phyloP scores from a whole-genome alignment of 768 basidiomycete species.

The Lactarius quietus region DNA sequence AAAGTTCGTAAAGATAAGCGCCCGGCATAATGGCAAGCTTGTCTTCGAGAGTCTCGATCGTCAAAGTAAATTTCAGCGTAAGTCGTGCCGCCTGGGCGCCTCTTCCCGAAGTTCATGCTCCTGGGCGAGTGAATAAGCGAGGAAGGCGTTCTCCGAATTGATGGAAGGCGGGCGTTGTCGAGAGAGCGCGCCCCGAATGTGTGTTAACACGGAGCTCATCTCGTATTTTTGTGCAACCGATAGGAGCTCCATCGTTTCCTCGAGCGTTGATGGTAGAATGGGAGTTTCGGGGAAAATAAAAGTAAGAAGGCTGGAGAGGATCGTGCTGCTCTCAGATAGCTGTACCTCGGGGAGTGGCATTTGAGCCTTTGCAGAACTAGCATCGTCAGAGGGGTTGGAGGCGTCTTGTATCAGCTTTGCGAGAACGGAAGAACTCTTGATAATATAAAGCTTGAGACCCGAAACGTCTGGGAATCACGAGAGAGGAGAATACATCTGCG shows the following conservation, averaged over 20 bases:
- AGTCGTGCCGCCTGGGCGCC: not conserved
- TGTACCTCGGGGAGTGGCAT: too few relatives aligned
- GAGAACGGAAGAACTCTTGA: not conserved
- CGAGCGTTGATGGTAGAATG: not conserved
- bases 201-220: not conserved
- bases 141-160: not conserved
- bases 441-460: not conserved
- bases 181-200: not conserved
- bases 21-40: not conserved
- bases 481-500: conserved; percentile 16
- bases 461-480: not conserved
- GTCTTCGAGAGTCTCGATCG: not conserved
- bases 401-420: not conserved
- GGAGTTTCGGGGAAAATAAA: not conserved
- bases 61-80: not conserved
- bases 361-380: not conserved
- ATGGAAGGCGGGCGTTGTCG: not conserved
- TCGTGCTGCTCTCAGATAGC: not conserved
- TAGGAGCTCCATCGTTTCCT: not conserved
- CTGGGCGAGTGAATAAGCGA: conserved; percentile 1
- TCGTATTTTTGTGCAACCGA: not conserved
- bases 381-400: not conserved
- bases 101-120: conserved; percentile 3
- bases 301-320: not conserved
- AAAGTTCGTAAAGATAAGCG: conserved; percentile 5